Base-by-base conservation (phyloP, 2,329 filamentous ascomycete genomes). In the Fusarium begoniae region DNA sequence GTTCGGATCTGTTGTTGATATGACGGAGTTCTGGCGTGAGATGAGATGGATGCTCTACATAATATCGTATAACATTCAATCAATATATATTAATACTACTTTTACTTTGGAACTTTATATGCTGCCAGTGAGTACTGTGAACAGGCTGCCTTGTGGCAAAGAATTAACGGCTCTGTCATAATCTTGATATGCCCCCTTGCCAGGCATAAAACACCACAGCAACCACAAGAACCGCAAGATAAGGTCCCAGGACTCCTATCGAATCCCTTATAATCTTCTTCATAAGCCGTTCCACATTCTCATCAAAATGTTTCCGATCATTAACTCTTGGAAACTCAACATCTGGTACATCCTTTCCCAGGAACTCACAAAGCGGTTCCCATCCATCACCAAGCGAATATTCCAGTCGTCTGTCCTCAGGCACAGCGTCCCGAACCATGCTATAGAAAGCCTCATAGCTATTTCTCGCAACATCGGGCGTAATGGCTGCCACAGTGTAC, bases 371-470 rank as follows among this genome's bases (percentile, higher is more conserved):
- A 11, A 72, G 43, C 0, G 69, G 63, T 18, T 44, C 44, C 69
- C 69, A 72, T 4, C 69, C 69, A 26, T 56, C 47, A 1, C 54
- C 68, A 8, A 72, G 30, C 3, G 35, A 51, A 26, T 72, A 72
- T 1, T 72, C 68, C 5, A 72, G 2, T 9, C 48, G 43, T 9
- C 41, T 68, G 7, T 70, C 45, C 8, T 35, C 3, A 0, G 69
- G 69, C 0, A 63, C 69, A 4, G 57, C 54, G 3, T 64, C 40
- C 10, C 68, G 68, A n/a, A 72, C 28, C 1, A 47, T 63, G 0
- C 44, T 37, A 2, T 72, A 72, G 10, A 64, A 72, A 0, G 47
- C 32, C 4, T 68, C 63, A 28, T 72, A 72, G 0, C 24, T 20
- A 2, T 47, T 5, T 4, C 17, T 50, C 3, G 68, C 62, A 2